Percentiles rank a stretch among this genome's conserved stretches.
Evolutionary conservation across 1,139 yeast genomes (phyloP).

Genomic region (Sugiyamaella novakii): DNA sequence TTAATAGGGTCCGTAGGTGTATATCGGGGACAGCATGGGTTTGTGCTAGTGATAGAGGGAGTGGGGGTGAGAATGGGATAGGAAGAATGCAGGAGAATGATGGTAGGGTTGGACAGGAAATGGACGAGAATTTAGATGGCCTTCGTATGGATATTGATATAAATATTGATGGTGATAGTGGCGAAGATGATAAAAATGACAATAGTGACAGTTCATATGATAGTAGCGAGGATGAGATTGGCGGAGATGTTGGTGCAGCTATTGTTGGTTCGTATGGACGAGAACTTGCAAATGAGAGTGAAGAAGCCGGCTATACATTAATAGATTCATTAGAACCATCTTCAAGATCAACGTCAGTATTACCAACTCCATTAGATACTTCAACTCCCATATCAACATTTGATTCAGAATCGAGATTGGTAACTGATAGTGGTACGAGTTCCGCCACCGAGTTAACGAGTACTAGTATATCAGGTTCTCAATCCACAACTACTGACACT

Average conservation of each 20-base stretch:
- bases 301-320: not conserved
- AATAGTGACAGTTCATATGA: slow-evolving; percentile 15
- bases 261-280: not conserved
- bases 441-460: no score
- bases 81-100: not conserved
- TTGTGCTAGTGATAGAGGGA: slow-evolving; percentile 5
- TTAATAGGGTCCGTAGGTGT: slow-evolving; percentile 29
- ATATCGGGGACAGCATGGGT: slow-evolving; percentile 32
- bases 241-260: not conserved
- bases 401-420: slow-evolving; percentile 13
- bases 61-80: not conserved
- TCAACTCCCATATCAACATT: slow-evolving; percentile 3
- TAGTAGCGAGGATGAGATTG: slow-evolving; percentile 12
- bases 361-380: slow-evolving; percentile 7
- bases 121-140: no score
- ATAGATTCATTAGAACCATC: slow-evolving; percentile 16
- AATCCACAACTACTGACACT: no score
- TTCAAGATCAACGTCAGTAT: slow-evolving; percentile 1
- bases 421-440: not conserved
- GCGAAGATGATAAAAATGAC: slow-evolving; percentile 13
- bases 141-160: slow-evolving; percentile 2
- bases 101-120: slow-evolving; percentile 29
- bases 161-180: not conserved
- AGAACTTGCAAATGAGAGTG: not conserved
- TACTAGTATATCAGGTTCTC: no score